phyloP scores from a whole-genome alignment of 176 grass and related monocot species.

The Paspalum vaginatum region DNA sequence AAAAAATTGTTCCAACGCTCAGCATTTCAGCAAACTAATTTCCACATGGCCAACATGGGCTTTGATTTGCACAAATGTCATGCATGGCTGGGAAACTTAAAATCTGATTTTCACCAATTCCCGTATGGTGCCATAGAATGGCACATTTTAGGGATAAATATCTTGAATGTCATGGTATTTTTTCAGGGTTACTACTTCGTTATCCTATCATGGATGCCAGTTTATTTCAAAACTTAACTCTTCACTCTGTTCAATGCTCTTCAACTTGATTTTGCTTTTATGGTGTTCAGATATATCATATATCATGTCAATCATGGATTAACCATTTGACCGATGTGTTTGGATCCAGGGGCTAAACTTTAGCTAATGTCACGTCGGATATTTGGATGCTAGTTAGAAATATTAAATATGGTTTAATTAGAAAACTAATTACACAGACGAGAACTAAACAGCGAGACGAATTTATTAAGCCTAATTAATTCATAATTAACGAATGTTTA shows the following conservation, averaged over 20 bases:
- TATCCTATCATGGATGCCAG: slow-evolving; percentile 98
- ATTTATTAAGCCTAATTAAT: too few species aligned
- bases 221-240: slow-evolving; percentile 90
- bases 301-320: too few species aligned
- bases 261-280: slow-evolving; percentile 26
- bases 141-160: slow-evolving; percentile 17
- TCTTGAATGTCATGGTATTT: slow-evolving; percentile 33
- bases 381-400: too few species aligned
- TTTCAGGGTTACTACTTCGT: slow-evolving; percentile 98
- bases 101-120: slow-evolving; percentile 27
- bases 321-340: too few species aligned
- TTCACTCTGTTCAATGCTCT: slow-evolving; percentile 32
- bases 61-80: slow-evolving; percentile 94
- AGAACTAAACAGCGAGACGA: too few species aligned
- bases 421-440: too few species aligned
- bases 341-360: too few species aligned
- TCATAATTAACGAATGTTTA: too few species aligned
- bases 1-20: slow-evolving; percentile 79
- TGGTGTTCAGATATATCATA: slow-evolving; percentile 70
- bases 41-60: slow-evolving; percentile 96
- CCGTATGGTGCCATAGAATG: slow-evolving; percentile 2
- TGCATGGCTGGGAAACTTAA: slow-evolving; percentile 96
- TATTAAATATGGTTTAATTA: too few species aligned
- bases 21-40: slow-evolving; percentile 83
- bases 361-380: too few species aligned